Evolutionary conservation across 345 rosid genomes (phyloP).

Genomic region (Eucalyptus cloeziana): DNA sequence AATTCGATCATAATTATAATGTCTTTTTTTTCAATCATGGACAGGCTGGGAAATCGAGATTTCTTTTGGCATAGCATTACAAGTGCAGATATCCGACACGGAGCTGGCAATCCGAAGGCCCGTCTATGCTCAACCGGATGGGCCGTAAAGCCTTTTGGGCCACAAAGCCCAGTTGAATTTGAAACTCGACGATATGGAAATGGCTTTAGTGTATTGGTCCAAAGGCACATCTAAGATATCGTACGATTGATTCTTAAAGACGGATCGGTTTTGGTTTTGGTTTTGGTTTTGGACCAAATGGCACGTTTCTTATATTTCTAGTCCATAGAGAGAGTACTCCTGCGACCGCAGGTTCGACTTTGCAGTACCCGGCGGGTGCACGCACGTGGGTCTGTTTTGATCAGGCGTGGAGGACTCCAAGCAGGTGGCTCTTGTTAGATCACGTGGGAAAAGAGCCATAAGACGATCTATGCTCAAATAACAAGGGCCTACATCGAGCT

Average conservation of each 20-base stretch:
- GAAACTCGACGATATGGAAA: background rate
- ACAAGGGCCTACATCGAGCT: background rate
- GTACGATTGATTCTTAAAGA: background rate
- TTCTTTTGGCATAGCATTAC: background rate
- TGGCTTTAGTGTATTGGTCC: background rate
- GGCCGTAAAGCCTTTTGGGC: background rate
- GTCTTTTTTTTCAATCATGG: background rate
- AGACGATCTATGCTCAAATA: background rate
- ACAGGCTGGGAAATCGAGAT: background rate
- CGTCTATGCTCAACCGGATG: background rate
- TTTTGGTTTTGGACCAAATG: background rate
- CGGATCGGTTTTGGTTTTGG: background rate
- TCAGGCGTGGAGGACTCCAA: background rate
- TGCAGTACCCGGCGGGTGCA: rapidly evolving
- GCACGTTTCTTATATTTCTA: background rate
- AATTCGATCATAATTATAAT: background rate
- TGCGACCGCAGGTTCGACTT: background rate
- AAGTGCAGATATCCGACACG: background rate
- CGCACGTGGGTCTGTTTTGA: background rate
- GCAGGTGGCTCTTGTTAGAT: background rate
- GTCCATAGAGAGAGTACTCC: background rate
- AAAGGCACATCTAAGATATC: background rate
- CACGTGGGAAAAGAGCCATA: background rate
- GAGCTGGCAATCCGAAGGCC: background rate
- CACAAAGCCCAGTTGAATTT: background rate